phyloP scores from a whole-genome alignment of 352 stramenopile species.

The Phytophthora europaea region DNA sequence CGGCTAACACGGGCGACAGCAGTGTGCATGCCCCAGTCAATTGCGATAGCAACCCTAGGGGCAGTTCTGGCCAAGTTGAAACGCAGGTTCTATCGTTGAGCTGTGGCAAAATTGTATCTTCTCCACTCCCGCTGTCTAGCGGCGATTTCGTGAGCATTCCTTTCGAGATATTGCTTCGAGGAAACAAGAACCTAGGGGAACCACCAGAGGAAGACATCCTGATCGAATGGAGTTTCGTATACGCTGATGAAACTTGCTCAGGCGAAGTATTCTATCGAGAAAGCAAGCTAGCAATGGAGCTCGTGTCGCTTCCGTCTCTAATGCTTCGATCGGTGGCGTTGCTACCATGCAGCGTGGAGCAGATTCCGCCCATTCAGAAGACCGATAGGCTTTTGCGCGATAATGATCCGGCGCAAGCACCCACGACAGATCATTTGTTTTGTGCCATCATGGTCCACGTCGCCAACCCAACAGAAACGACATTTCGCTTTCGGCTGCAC shows the following conservation, averaged over 20 bases:
- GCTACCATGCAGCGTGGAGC: conserved; percentile 41
- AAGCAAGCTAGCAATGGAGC: conserved; percentile 52
- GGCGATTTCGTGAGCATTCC: conserved; percentile 48
- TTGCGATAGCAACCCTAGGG: neutral
- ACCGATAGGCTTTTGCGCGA: neutral
- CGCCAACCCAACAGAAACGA: conserved; percentile 77
- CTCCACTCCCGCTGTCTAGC: conserved; percentile 38
- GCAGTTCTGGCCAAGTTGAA: conserved; percentile 16
- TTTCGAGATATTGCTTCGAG: conserved; percentile 50
- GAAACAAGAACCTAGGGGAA: conserved; percentile 21
- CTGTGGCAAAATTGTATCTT: conserved; percentile 31
- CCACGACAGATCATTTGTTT: conserved; percentile 61
- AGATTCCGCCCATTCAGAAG: neutral
- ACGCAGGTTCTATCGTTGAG: conserved; percentile 28
- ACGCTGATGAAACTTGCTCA: conserved; percentile 41
- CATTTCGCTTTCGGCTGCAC: conserved; percentile 60
- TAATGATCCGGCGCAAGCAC: neutral
- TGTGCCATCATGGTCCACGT: conserved; percentile 65
- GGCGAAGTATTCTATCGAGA: conserved; percentile 61
- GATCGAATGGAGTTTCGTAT: conserved; percentile 77
- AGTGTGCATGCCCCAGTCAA: neutral
- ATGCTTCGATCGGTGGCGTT: conserved; percentile 50
- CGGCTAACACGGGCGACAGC: neutral
- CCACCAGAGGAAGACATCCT: conserved; percentile 47
- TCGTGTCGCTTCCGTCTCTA: conserved; percentile 67